Percentiles rank a stretch among this genome's conserved stretches.
These are phyloP conservation scores for Huntiella abstrusa DNA, from an alignment of 2,329 filamentous ascomycete species.

Conservation along the genomic window DNA sequence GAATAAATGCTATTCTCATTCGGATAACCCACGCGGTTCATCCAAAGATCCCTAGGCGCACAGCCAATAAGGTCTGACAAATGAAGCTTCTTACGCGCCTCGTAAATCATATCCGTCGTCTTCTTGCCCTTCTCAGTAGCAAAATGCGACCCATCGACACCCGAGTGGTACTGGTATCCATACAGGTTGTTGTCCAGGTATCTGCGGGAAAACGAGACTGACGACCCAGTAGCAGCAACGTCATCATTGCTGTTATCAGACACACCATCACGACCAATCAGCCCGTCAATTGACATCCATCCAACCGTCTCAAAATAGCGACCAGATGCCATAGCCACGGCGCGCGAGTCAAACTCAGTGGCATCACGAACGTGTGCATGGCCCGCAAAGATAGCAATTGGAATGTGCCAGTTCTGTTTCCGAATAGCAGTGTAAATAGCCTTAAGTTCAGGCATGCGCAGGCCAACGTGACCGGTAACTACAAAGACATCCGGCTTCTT, in stretches of 20 bases:
- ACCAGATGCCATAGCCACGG: slow-evolving; percentile 68
- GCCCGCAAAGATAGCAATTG: slow-evolving; percentile 82
- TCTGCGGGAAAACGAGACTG: slow-evolving; percentile 48
- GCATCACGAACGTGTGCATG: slow-evolving; percentile 82
- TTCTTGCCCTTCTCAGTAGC: slow-evolving; percentile 55
- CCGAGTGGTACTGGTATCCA: slow-evolving; percentile 66
- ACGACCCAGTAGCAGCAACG: slow-evolving; percentile 15
- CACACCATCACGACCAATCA: slow-evolving; percentile 18
- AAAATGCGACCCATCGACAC: slow-evolving; percentile 53
- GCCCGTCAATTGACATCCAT: slow-evolving; percentile 69
- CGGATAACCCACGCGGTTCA: slow-evolving; percentile 59
- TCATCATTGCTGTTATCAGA: slow-evolving; percentile 16
- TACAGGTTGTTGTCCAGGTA: slow-evolving; percentile 92
- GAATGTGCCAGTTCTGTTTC: slow-evolving; percentile 55
- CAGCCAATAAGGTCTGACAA: slow-evolving; percentile 68
- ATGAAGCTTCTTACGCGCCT: slow-evolving; percentile 48
- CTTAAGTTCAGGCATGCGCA: slow-evolving; percentile 63
- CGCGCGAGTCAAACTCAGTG: slow-evolving; percentile 55
- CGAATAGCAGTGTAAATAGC: slow-evolving; percentile 64
- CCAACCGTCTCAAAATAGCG: slow-evolving; percentile 91
- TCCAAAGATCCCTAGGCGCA: slow-evolving; percentile 63
- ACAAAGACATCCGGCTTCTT: slow-evolving; percentile 77
- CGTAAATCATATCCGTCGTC: slow-evolving; percentile 49
- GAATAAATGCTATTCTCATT: slow-evolving; percentile 58
- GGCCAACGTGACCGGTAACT: slow-evolving; percentile 67